A percentile compares a stretch with the other conserved stretches of the same genome.
Conservation (phyloP, 1,139 yeast genomes). For the Eremothecium cymbalariae region DNA sequence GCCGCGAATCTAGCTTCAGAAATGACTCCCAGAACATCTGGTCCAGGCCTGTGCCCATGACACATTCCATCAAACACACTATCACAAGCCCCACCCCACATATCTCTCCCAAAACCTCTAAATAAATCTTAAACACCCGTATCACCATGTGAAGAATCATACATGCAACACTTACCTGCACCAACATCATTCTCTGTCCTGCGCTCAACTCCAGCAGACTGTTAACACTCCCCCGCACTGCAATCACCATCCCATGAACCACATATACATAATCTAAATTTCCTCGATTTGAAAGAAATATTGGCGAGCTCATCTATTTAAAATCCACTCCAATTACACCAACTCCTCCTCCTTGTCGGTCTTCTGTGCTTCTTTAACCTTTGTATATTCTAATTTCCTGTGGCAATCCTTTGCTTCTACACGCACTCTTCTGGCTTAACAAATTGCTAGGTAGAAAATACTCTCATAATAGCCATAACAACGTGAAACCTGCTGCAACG, state of each 20-base stretch:
- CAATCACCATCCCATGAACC: slow-evolving; percentile 1
- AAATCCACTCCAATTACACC: too few relatives aligned
- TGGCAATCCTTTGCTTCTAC: not conserved
- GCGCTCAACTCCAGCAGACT: not conserved
- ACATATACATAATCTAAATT: not conserved
- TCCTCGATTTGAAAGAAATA: slow-evolving; percentile 9
- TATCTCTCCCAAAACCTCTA: slow-evolving; percentile 1
- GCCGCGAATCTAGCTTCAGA: too few relatives aligned
- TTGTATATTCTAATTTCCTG: not conserved
- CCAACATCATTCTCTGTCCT: not conserved
- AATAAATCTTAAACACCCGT: not conserved
- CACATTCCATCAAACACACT: slow-evolving; percentile 2
- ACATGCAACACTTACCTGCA: not conserved
- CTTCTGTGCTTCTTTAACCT: not conserved
- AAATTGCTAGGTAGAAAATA: too few relatives aligned
- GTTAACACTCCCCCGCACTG: not conserved
- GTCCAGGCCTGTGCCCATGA: slow-evolving; percentile 1
- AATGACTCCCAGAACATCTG: slow-evolving; percentile 1
- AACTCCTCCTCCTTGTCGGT: too few relatives aligned
- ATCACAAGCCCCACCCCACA: not conserved
- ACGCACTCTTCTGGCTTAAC: too few relatives aligned
- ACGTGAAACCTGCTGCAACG: too few relatives aligned
- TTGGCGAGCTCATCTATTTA: slow-evolving; percentile 10
- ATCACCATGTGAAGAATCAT: not conserved
- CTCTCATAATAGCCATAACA: too few relatives aligned